These are phyloP conservation scores for Tothia fuscella DNA, from an alignment of 2,329 filamentous ascomycete species.

Conservation along the genomic window DNA sequence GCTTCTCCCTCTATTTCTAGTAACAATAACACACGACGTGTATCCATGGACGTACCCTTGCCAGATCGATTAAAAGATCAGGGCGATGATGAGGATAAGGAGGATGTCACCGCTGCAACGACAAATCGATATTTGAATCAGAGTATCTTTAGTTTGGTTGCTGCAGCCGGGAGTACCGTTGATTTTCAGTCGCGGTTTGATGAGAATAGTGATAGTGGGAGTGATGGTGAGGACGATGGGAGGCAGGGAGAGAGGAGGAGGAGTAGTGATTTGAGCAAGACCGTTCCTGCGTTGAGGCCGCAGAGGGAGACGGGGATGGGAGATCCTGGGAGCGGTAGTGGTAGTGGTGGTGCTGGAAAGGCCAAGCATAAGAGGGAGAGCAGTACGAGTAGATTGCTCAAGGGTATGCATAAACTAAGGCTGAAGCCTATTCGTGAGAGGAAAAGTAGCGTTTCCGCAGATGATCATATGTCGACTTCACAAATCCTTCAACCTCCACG, in stretches of 20 bases:
- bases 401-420: conserved; percentile 40
- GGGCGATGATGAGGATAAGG: conserved; percentile 50
- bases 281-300: background rate
- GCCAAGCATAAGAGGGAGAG: conserved; percentile 12
- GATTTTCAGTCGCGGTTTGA: conserved; percentile 76
- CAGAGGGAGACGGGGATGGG: background rate
- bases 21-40: too few species aligned
- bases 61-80: conserved; percentile 47
- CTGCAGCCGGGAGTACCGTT: conserved; percentile 69
- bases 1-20: too few species aligned
- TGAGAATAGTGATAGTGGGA: conserved; percentile 59
- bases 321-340: conserved; percentile 8
- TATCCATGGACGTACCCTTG: conserved; percentile 40
- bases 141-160: conserved; percentile 86
- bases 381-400: conserved; percentile 15
- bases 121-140: too few species aligned
- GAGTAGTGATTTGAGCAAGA: background rate
- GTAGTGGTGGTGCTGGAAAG: conserved; percentile 12
- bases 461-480: conserved; percentile 40
- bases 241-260: background rate
- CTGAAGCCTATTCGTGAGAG: conserved; percentile 23
- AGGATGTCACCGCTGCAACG: conserved; percentile 44
- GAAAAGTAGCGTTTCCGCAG: conserved; percentile 15
- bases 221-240: conserved; percentile 53
- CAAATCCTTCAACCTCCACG: conserved; percentile 23